phyloP scores from a whole-genome alignment of 148 eudicot genomes.

The Spergularia bocconei region DNA sequence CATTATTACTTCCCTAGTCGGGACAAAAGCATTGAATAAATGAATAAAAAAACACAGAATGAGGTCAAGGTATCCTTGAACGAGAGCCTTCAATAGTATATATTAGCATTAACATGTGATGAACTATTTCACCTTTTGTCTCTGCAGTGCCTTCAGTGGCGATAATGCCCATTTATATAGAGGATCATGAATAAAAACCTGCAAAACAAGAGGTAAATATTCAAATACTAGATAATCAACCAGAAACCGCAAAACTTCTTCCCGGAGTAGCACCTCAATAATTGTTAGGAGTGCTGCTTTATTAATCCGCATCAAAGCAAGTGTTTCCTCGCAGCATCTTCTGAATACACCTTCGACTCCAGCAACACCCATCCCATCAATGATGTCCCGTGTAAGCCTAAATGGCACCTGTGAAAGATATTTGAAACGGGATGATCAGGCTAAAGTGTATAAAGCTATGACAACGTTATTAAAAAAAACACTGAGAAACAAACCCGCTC shows the following conservation, averaged over 20 bases:
- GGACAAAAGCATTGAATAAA: too few relatives aligned
- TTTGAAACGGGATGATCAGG: slow-evolving; percentile 3
- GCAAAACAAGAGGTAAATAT: slow-evolving; percentile 24
- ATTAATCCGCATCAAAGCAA: slow-evolving; percentile 90
- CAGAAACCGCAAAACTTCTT: not conserved
- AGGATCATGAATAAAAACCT: slow-evolving; percentile 99
- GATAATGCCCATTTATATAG: slow-evolving; percentile 98
- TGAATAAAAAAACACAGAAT: too few relatives aligned
- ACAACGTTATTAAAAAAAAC: not conserved
- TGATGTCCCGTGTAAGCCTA: slow-evolving; percentile 84
- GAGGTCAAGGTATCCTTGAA: too few relatives aligned
- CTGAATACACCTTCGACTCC: slow-evolving; percentile 98
- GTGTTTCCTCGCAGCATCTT: slow-evolving; percentile 96
- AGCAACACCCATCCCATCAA: slow-evolving; percentile 97
- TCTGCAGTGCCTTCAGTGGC: slow-evolving; percentile 90
- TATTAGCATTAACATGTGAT: not conserved
- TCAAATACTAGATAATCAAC: not conserved
- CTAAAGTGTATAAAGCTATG: not conserved
- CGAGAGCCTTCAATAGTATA: too few relatives aligned
- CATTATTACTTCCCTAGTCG: not conserved
- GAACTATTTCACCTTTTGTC: slow-evolving; percentile 67
- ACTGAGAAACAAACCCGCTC: slow-evolving; percentile 62
- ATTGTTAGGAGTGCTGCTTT: slow-evolving; percentile 96
- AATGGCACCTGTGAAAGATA: slow-evolving; percentile 70
- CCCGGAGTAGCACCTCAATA: slow-evolving; percentile 58